Percentiles rank a stretch among this genome's conserved stretches.
Conservation (phyloP, 148 eudicot species). For the Silene conica region DNA sequence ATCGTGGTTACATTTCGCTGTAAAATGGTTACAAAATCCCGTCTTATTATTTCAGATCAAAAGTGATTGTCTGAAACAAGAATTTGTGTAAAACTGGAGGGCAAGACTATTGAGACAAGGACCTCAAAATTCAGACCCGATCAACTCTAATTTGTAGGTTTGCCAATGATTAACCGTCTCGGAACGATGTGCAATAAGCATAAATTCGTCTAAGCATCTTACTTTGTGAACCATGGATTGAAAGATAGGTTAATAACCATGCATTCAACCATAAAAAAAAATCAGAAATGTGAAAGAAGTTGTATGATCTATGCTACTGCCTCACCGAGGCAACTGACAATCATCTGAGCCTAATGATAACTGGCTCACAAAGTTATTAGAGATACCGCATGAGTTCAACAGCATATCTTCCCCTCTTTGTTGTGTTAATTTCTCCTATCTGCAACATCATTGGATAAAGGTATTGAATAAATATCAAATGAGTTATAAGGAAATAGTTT, state of each 20-base stretch:
- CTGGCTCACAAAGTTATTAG: conserved; percentile 13
- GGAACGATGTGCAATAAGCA: neutral
- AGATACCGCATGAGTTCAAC: conserved; percentile 72
- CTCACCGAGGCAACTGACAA: neutral
- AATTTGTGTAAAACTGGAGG: neutral
- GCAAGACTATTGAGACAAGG: neutral
- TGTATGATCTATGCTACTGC: neutral
- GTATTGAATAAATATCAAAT: too few relatives aligned
- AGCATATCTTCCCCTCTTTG: conserved; percentile 83
- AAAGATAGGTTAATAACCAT: neutral
- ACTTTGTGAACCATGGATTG: neutral
- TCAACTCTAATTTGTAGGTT: neutral
- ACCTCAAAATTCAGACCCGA: neutral
- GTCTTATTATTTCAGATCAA: too few relatives aligned
- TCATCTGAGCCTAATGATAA: neutral
- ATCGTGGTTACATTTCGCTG: too few relatives aligned
- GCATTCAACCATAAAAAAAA: neutral
- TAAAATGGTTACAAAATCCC: too few relatives aligned
- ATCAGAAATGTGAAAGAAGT: neutral
- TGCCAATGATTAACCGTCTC: neutral
- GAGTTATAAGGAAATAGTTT: too few relatives aligned
- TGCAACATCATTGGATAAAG: conserved; percentile 29
- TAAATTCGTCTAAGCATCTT: neutral
- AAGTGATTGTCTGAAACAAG: too few relatives aligned
- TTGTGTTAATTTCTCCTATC: conserved; percentile 75